These are phyloP conservation scores for Globisporangium abappressorium DNA, from an alignment of 352 stramenopile genomes.

Conservation along the genomic window DNA sequence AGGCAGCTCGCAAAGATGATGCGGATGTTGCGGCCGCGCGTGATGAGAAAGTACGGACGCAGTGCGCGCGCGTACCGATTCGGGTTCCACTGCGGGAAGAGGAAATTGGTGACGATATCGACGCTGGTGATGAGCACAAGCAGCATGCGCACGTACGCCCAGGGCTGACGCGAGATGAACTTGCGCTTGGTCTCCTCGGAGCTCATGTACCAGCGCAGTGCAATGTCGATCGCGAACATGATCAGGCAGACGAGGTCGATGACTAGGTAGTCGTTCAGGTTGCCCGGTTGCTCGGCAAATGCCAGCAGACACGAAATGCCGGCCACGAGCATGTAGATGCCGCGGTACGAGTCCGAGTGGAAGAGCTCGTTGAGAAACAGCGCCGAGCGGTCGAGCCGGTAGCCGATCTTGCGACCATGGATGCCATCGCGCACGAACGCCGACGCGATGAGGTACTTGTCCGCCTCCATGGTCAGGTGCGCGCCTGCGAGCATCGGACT, in stretches of 20 bases:
- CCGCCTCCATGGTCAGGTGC: constrained; percentile 41
- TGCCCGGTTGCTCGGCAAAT: constrained; percentile 58
- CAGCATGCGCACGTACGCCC: constrained; percentile 63
- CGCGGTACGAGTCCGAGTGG: constrained; percentile 66
- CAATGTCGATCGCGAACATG: constrained; percentile 61
- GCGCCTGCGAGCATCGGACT: constrained; percentile 24
- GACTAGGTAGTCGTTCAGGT: constrained; percentile 52
- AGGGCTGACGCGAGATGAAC: constrained; percentile 72
- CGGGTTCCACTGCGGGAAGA: constrained; percentile 49
- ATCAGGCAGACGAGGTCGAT: constrained; percentile 67
- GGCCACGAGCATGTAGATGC: constrained; percentile 71
- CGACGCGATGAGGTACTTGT: constrained; percentile 73
- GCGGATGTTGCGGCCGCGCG: constrained; percentile 71
- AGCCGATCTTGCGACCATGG: constrained; percentile 82
- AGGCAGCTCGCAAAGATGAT: constrained; percentile 85
- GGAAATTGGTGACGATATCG: constrained; percentile 48
- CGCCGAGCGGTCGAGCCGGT: constrained; percentile 65
- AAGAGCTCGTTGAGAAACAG: constrained; percentile 72
- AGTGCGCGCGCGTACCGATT: constrained; percentile 67
- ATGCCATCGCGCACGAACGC: constrained; percentile 81
- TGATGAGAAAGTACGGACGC: constrained; percentile 79
- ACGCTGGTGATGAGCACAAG: constrained; percentile 51
- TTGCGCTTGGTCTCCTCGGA: constrained; percentile 74
- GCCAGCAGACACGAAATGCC: constrained; percentile 58
- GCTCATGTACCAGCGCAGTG: constrained; percentile 83